Conservation (phyloP, 257 asterid genomes). For the Gardenia jasminoides region DNA sequence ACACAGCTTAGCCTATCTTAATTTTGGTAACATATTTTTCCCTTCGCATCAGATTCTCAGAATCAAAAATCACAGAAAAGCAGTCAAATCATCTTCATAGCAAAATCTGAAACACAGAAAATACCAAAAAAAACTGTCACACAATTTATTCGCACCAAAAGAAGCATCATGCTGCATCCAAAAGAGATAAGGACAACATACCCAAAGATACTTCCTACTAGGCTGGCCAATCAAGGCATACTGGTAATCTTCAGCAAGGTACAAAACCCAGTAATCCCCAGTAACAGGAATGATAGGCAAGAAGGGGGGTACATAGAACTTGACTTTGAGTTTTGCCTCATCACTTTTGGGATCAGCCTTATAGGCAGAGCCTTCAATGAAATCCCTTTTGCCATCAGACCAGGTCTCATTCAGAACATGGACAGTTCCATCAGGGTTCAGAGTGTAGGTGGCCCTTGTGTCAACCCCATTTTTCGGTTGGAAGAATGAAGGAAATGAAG, state of each 20-base stretch:
- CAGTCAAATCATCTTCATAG: not conserved
- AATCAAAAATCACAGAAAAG: not conserved
- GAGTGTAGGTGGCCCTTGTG: slow-evolving; percentile 76
- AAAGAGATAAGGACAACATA: slow-evolving; percentile 24
- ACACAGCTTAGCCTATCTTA: not conserved
- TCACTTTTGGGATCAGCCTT: slow-evolving; percentile 61
- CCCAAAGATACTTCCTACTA: slow-evolving; percentile 69
- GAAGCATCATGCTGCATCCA: not conserved
- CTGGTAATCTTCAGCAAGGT: slow-evolving; percentile 29
- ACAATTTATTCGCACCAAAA: no score
- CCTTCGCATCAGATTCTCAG: not conserved
- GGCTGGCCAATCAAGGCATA: slow-evolving; percentile 71
- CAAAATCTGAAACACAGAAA: not conserved
- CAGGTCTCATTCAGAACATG: slow-evolving; percentile 82
- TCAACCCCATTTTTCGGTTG: slow-evolving; percentile 68
- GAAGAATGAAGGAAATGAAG: slow-evolving; percentile 67
- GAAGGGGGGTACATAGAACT: slow-evolving; percentile 41
- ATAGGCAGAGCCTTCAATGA: slow-evolving; percentile 63
- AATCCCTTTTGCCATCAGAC: slow-evolving; percentile 65
- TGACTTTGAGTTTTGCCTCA: slow-evolving; percentile 41
- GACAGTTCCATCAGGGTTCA: slow-evolving; percentile 66
- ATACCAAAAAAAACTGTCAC: not conserved
- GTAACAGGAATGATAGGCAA: slow-evolving; percentile 35
- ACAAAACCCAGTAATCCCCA: slow-evolving; percentile 42
- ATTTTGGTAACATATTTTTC: not conserved